Evolutionary conservation across 2,329 filamentous ascomycete genomes (phyloP), one percentile per base, ranked within the genome.

Genomic region (Calonectria crousiana): DNA sequence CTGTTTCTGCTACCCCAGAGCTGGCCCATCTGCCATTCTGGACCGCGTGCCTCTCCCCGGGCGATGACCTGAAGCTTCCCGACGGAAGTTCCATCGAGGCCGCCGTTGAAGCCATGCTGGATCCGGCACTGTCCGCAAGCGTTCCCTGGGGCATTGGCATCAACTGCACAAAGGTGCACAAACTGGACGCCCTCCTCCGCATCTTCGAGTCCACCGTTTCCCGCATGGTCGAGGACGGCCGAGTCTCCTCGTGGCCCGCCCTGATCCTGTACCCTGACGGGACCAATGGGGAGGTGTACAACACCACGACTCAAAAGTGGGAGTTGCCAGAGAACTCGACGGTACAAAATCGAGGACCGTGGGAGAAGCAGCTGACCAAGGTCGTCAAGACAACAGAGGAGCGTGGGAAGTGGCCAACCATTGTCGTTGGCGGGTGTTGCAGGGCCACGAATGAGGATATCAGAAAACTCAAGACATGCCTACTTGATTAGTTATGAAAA

Each of bases 211-310:
- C 83, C 4, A 87, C 85, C 11, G 81, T 92, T 20, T 72, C 75
- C 13, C 75, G 72, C n/a, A 67, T 90, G 76, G 71, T 87, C 2
- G 67, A 79, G 5, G 76, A 81, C 5, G 84, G 85, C 0, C 77
- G 82, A 18, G 67, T 87, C 1, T 26, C 74, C 0, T 78, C 81
- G 8, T 88, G 87, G 85, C 92, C 92, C 1, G 87, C 85, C 26
- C 82, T 94, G 68, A 89, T 94, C 6, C 78, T 94, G 23, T 94
- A 94, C 81, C 93, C 93, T 0, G 93, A 94, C 81, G 92, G 92
- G 0, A 93, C 93, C 1, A 92, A 91, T 60, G 92, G 91, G 0
- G 91, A 93, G 82, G 88, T 92, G 0, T 94, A 94, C 83, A 90
- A 94, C 81, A 92, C 92, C 1, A 84, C 83, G 0, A 92, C 90